A percentile compares a stretch with the other conserved stretches of the same genome.
Conservation (phyloP, 192 early-diverging fungal species). For the Thamnidium elegans region DNA sequence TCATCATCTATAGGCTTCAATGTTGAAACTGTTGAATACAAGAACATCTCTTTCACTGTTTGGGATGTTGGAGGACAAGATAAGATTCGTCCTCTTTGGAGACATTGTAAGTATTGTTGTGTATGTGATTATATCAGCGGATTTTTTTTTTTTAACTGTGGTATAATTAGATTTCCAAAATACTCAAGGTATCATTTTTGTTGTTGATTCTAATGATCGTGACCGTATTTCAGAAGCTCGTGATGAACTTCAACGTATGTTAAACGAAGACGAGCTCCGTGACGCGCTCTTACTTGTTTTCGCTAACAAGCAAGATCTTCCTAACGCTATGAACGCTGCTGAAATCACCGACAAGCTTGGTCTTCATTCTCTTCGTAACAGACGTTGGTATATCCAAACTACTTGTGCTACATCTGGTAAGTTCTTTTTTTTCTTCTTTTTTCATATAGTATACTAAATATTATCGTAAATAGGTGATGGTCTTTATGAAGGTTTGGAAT, state of each 20-base stretch:
- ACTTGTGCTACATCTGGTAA: slow-evolving; percentile 74
- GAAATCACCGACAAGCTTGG: slow-evolving; percentile 95
- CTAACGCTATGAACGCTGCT: slow-evolving; percentile 91
- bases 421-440: slow-evolving; percentile 2
- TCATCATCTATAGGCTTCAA: slow-evolving; percentile 74
- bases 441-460: no score
- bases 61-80: slow-evolving; percentile 99
- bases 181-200: slow-evolving; percentile 96
- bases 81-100: slow-evolving; percentile 97
- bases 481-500: slow-evolving; percentile 96
- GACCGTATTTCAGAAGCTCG: slow-evolving; percentile 92
- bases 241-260: slow-evolving; percentile 92
- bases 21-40: slow-evolving; percentile 97
- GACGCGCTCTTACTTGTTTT: slow-evolving; percentile 89
- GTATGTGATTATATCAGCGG: background rate
- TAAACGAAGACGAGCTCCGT: slow-evolving; percentile 94
- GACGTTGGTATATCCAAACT: slow-evolving; percentile 93
- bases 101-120: slow-evolving; percentile 78
- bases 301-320: slow-evolving; percentile 99
- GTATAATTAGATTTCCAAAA: slow-evolving; percentile 83
- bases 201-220: slow-evolving; percentile 95
- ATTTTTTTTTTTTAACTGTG: background rate
- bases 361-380: slow-evolving; percentile 74
- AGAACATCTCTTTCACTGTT: slow-evolving; percentile 97
- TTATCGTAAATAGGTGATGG: slow-evolving; percentile 71